Evolutionary conservation across 2,329 filamentous ascomycete species (phyloP).

Genomic region (Saccharata proteae): DNA sequence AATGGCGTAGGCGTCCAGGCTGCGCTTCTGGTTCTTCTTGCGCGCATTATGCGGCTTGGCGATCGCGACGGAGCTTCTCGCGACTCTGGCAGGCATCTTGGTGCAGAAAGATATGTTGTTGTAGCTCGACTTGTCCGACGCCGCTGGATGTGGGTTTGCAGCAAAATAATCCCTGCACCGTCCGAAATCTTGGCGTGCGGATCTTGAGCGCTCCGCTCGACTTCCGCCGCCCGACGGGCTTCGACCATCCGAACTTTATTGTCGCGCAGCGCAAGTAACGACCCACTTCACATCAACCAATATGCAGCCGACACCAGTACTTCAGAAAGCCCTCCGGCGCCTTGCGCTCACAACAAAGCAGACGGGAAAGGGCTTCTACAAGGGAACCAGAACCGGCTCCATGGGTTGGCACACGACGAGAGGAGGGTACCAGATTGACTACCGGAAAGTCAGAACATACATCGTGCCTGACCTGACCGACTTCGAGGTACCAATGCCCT

Average conservation of each 20-base stretch:
- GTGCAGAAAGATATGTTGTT: too few relatives aligned
- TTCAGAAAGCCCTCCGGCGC: conserved; percentile 60
- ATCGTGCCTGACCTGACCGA: conserved; percentile 60
- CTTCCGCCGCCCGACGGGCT: too few relatives aligned
- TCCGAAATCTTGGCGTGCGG: too few relatives aligned
- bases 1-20: conserved; percentile 52
- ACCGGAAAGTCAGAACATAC: conserved; percentile 80
- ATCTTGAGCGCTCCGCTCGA: too few relatives aligned
- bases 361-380: conserved; percentile 90
- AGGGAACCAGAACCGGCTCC: conserved; percentile 79
- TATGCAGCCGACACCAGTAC: conserved; percentile 57
- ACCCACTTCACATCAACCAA: conserved; percentile 15
- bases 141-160: too few relatives aligned
- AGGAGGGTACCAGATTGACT: conserved; percentile 77
- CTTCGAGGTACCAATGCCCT: conserved; percentile 50
- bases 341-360: conserved; percentile 82
- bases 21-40: conserved; percentile 39
- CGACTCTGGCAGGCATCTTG: conserved; percentile 34
- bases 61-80: conserved; percentile 24
- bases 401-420: conserved; percentile 77
- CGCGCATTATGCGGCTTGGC: conserved; percentile 20
- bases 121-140: too few relatives aligned
- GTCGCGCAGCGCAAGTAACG: too few relatives aligned
- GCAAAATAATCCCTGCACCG: too few relatives aligned
- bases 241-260: too few relatives aligned